Conservation (phyloP, 352 stramenopile species). For the Halophytophthora polymorphica region DNA sequence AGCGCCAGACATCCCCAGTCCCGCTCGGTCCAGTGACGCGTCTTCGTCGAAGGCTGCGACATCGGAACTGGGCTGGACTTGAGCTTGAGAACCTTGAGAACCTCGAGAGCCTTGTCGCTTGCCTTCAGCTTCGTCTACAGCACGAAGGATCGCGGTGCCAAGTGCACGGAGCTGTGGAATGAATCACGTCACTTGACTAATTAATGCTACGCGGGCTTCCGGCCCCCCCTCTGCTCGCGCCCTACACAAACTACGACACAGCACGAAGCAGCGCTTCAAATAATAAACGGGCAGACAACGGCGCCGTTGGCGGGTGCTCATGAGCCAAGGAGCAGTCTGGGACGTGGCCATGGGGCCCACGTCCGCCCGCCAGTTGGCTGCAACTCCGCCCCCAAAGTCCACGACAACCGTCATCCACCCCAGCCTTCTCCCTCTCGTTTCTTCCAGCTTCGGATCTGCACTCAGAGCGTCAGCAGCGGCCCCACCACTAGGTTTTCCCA, state of each 20-base stretch:
- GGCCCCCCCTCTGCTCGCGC: neutral
- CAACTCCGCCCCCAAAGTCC: slow-evolving; percentile 7
- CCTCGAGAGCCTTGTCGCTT: too few species aligned
- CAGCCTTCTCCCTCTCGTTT: slow-evolving; percentile 3
- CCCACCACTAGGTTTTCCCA: slow-evolving; percentile 58
- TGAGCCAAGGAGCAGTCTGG: slow-evolving; percentile 7
- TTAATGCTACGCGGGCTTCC: too few species aligned
- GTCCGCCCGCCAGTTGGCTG: slow-evolving; percentile 2
- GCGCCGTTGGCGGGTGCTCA: neutral
- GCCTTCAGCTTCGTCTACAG: neutral
- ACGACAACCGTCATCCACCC: slow-evolving; percentile 9
- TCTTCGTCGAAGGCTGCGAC: too few species aligned
- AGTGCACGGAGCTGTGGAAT: neutral
- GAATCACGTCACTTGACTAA: too few species aligned
- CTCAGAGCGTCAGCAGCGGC: slow-evolving; percentile 46
- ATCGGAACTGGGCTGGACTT: neutral
- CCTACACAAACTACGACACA: neutral
- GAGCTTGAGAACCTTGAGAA: too few species aligned
- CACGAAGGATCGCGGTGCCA: neutral
- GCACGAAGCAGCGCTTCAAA: neutral
- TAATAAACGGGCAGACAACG: neutral
- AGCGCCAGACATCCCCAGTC: slow-evolving; percentile 29
- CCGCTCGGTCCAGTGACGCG: slow-evolving; percentile 22
- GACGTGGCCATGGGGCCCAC: slow-evolving; percentile 4
- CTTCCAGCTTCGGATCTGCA: too few species aligned